phyloP scores from a whole-genome alignment of 2,329 filamentous ascomycete genomes.

The Cryphonectria parasitica region DNA sequence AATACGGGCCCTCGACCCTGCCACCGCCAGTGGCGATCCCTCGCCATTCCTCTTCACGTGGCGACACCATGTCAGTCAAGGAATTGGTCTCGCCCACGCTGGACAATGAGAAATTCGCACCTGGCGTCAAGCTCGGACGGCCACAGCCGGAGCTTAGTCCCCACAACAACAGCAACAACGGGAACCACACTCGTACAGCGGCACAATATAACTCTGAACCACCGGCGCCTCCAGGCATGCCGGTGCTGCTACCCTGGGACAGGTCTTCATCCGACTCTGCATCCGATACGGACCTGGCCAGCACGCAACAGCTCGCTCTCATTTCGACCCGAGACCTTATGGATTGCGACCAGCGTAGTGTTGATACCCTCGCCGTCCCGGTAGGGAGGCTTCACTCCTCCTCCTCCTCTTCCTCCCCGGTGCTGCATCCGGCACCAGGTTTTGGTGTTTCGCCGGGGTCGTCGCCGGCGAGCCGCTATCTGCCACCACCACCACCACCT shows the following conservation, averaged over 20 bases:
- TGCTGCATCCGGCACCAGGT: slow-evolving; percentile 35
- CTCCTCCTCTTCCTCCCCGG: slow-evolving; percentile 41
- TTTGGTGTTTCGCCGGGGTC: slow-evolving; percentile 44
- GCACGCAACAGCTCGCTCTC: slow-evolving; percentile 45
- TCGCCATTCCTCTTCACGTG: slow-evolving; percentile 31
- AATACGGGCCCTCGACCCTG: slow-evolving; percentile 24
- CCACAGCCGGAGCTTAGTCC: slow-evolving; percentile 37
- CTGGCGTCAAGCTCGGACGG: slow-evolving; percentile 45
- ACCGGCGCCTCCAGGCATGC: slow-evolving; percentile 21
- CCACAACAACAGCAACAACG: neutral
- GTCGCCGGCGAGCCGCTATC: slow-evolving; percentile 39
- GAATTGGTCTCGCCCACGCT: slow-evolving; percentile 42
- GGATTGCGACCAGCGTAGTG: slow-evolving; percentile 44
- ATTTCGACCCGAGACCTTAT: slow-evolving; percentile 61
- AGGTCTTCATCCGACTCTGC: slow-evolving; percentile 44
- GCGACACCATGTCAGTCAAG: slow-evolving; percentile 37
- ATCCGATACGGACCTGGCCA: slow-evolving; percentile 38
- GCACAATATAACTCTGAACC: slow-evolving; percentile 23
- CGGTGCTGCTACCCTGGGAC: slow-evolving; percentile 41
- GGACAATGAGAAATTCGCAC: slow-evolving; percentile 48
- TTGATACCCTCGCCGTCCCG: slow-evolving; percentile 45
- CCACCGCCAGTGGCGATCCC: slow-evolving; percentile 30
- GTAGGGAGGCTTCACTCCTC: slow-evolving; percentile 45
- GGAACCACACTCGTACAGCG: slow-evolving; percentile 14
- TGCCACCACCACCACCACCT: slow-evolving; percentile 36